Evolutionary conservation across 2,329 filamentous ascomycete species (phyloP).

Genomic region (Fusarium sp.): DNA sequence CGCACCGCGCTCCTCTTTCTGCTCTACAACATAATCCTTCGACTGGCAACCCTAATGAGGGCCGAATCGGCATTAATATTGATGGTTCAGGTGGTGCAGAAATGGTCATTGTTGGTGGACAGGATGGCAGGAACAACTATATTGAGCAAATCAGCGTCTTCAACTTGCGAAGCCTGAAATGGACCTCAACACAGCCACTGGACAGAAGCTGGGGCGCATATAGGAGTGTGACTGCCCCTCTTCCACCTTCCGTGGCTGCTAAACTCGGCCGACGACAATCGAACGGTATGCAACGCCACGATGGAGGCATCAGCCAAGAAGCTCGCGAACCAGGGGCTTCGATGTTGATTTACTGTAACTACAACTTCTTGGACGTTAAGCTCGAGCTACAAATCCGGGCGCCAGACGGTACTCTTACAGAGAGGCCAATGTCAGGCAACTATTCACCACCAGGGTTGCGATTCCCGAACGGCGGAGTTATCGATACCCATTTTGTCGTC

Average conservation of each 20-base stretch:
- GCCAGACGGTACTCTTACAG: slow-evolving; percentile 82
- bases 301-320: slow-evolving; percentile 61
- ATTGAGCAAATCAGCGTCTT: slow-evolving; percentile 99
- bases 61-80: slow-evolving; percentile 84
- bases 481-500: slow-evolving; percentile 96
- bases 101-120: slow-evolving; percentile 96
- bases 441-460: slow-evolving; percentile 91
- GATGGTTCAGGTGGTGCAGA: slow-evolving; percentile 93
- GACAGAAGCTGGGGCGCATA: slow-evolving; percentile 96
- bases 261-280: slow-evolving; percentile 70
- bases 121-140: slow-evolving; percentile 97
- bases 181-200: slow-evolving; percentile 87
- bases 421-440: slow-evolving; percentile 86
- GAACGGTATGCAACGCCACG: slow-evolving; percentile 51
- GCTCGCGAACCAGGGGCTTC: slow-evolving; percentile 66
- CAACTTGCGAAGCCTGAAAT: slow-evolving; percentile 92
- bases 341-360: slow-evolving; percentile 99
- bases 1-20: slow-evolving; percentile 81
- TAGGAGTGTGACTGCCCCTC: slow-evolving; percentile 89
- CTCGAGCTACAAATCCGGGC: slow-evolving; percentile 89
- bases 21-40: slow-evolving; percentile 90
- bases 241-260: slow-evolving; percentile 71
- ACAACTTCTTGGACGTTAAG: slow-evolving; percentile 98
- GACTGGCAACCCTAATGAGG: slow-evolving; percentile 83
- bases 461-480: slow-evolving; percentile 94